Evolutionary conservation across 768 basidiomycete genomes (phyloP), one percentile per base, ranked within the genome.

Genomic region (Russula emetica): DNA sequence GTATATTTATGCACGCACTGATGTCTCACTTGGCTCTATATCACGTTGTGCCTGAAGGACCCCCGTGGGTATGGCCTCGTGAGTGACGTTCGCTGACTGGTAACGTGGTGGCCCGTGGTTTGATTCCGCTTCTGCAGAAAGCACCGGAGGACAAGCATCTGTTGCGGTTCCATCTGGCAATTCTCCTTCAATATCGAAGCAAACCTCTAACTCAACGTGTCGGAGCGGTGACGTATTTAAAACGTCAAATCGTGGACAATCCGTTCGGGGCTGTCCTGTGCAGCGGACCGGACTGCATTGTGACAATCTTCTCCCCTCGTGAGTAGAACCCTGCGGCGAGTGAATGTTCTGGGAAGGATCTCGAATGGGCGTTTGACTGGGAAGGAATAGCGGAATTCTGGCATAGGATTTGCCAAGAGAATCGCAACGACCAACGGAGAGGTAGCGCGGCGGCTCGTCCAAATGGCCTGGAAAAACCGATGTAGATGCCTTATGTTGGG

Each of bases 321-420:
- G 14, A 6, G 11, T 32, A 24, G 36, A 26, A 36, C 26, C 26
- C 8, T 24, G 58, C 11, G 44, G 34, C 11, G 62, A 38, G 26
- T 38, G 24, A 20, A 28, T 16, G n/a, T 24, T 26, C 44, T 8
- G 62, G 6, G 52, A 47, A 45, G 22, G 9, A 14, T 49, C 58
- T 28, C 63, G 58, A 40, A 40, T 55, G 36, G 63, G 63, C 1
- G 63, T 64, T 64, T 64, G 52, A 50, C 58, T 55, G 22, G 63
- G 63, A 13, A 64, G 54, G 45, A 64, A 64, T 1, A 64, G 28
- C 26, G 63, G 63, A 1, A 54, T 14, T 55, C 55, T 64, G 20
- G 34, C 36, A 55, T 47, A 38, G 32, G 58, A 13, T 26, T 20
- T 38, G 5, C 22, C 30, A 7, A 20, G 32, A 49, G 36, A 8